Base-by-base conservation (phyloP, 306 rosid species). In the Glycine soja region DNA sequence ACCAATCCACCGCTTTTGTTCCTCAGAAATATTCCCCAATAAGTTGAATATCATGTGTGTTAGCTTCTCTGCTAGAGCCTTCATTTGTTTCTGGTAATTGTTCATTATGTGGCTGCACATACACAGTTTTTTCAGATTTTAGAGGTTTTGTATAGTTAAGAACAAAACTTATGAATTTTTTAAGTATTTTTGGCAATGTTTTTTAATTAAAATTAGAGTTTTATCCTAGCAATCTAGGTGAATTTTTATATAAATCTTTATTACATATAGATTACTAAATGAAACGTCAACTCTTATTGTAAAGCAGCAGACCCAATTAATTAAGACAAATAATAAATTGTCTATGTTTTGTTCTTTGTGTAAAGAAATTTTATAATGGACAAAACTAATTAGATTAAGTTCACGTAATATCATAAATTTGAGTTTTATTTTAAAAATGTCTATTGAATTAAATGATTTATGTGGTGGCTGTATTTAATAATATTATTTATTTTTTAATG, bases 21-120 rank as follows among this genome's bases (percentile, higher is more conserved):
- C 84, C 3, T 80, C 67, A 0, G 57, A 8, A 24, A 88, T 38
- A 5, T 4, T 78, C 48, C 84, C 85, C 61, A 91, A 42, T 30
- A 66, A 53, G 8, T 63, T 85, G 14, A 92, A 58, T 18, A 90
- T 83, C 19, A 81, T 61, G 36, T 36, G 10, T 18, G 77, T 76
- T 58, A 95, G 59, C 78, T 85, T 58, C 83, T 89, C 92, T 0
- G 91, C 82, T 4, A 36, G 38, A 92, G 58, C 1, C 90, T 85
- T 91, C 95, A 91, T 85, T 69, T 90, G 78, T 34, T 75, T 87
- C 47, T 92, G 86, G 77, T 85, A 91, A 1, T 79, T 78, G 43
- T 85, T 90, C 89, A 91, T 87, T 42, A 12, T 70, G 34, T 89
- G 90, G 48, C 97, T 92, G 74, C 69, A 73, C 3, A 48, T 3